These are phyloP conservation scores for Saxophila tyrrhenica DNA, from an alignment of 495 filamentous ascomycete genomes.

Conservation along the genomic window DNA sequence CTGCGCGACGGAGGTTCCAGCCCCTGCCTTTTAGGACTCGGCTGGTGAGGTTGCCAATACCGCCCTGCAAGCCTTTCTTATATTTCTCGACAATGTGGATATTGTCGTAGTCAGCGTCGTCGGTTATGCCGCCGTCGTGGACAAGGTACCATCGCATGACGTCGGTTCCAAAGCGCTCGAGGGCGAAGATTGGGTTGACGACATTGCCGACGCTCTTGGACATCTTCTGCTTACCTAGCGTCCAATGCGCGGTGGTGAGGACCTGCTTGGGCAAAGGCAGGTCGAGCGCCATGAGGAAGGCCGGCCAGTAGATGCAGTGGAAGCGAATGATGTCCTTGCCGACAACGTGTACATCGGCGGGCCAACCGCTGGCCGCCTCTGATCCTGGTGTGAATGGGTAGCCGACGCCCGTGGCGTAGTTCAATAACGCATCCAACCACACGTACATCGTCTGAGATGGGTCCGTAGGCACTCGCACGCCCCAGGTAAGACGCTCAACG, in stretches of 20 bases:
- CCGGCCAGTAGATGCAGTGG: constrained; percentile 97
- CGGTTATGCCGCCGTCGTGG: constrained; percentile 57
- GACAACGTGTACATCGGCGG: constrained; percentile 80
- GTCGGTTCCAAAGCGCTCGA: constrained; percentile 81
- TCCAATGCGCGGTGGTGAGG: constrained; percentile 90
- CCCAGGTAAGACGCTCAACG: constrained; percentile 66
- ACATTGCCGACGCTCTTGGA: constrained; percentile 90
- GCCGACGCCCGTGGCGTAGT: constrained; percentile 78
- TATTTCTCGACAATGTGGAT: constrained; percentile 61
- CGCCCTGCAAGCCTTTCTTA: constrained; percentile 60
- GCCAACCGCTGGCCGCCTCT: constrained; percentile 60
- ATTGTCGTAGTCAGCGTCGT: constrained; percentile 81
- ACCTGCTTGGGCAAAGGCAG: constrained; percentile 72
- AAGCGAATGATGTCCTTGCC: constrained; percentile 96
- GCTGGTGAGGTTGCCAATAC: constrained; percentile 65
- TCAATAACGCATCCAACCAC: constrained; percentile 91
- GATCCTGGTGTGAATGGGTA: constrained; percentile 67
- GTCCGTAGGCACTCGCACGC: constrained; percentile 80
- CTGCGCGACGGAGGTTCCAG: constrained; percentile 49
- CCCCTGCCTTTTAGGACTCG: constrained; percentile 56
- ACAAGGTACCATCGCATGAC: constrained; percentile 78
- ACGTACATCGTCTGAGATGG: constrained; percentile 87
- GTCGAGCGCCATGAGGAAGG: constrained; percentile 80
- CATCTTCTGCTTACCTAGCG: constrained; percentile 82
- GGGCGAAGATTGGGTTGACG: constrained; percentile 86